Base-by-base conservation (phyloP, 352 stramenopile genomes). In the Globisporangium recalcitrans region DNA sequence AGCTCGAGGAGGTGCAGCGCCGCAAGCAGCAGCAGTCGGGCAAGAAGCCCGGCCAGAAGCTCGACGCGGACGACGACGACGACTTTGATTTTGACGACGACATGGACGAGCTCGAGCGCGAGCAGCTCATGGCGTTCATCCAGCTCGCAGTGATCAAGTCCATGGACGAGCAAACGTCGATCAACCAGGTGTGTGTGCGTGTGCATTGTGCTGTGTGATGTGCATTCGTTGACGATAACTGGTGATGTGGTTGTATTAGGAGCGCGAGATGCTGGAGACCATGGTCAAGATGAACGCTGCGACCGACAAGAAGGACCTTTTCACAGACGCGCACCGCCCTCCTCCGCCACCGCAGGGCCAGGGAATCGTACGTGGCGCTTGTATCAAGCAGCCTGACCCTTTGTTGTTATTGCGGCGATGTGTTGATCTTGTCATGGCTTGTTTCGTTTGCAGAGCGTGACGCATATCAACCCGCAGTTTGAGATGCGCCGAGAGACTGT, bases 401-500 rank as follows among this genome's bases (percentile, higher is more conserved):
- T 26, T 27, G 19, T 13, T 44, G 31, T 49, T 21, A 44, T 32
- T 52, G n/a, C n/a, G 27, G 27, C 38, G 22, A 54, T 29, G 21
- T 59, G 19, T 52, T 51, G 19, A n/a, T 55, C 38, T 21, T 31
- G 3, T 65, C 13, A 16, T n/a, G 9, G 54, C 27, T 52, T 8
- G 63, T n/a, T 24, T 64, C 52, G 7, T 63, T 1, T 69, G 19
- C 52, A 95, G 85, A 83, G 83, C 56, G 78, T 93, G 54, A 96
- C 85, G 34, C 82, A 84, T 26, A 94, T 95, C 63, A 90, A 91
- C 48, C 82, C 82, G 29, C 79, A 88, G 72, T 87, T 96, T 64
- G 80, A 92, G 60, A 94, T 95, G 80, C 74, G 75, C n/a, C 80
- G 81, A n/a, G 86, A 97, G 65, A 86, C 77, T n/a, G 75, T 97